Base-by-base conservation (phyloP, 805 yeast genomes). In the Kluyveromyces lactis region DNA sequence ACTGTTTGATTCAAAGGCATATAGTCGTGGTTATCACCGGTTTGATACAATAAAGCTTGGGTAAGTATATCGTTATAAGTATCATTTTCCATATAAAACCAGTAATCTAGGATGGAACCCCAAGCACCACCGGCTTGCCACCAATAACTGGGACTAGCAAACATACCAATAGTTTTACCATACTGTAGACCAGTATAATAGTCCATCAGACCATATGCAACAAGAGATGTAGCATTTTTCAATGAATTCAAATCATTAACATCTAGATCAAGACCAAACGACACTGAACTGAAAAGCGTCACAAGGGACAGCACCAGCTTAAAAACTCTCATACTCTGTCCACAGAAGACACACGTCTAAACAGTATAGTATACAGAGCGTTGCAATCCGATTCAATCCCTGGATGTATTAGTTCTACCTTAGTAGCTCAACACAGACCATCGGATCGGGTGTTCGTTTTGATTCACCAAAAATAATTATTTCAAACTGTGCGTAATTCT, bases 61-160 rank as follows among this genome's bases (percentile, higher is more conserved):
- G 72, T 72, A 42, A 86, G 66, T 13, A 73, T 41, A 2, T 67
- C 65, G 40, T 73, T 77, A 51, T 71, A 82, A 1, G 87, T 73
- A 45, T 71, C 72, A 61, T 89, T 80, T 35, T 77, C 68, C 60
- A 90, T 81, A 51, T 76, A 73, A 50, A 64, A 77, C 68, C 84
- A 73, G 55, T 79, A 83, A 59, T 86, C 95, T 28, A 90, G 56
- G 65, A 84, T 58, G 2, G 70, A 64, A 11, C 73, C 74, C 60
- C 68, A 80, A 0, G 87, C 87, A 49, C 85, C 90, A 51, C 94
- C 95, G 29, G 89, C 86, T 60, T 82, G 79, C 95, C 95, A 85
- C 98, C 97, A 90, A 70, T 90, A 90, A 69, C 90, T 89, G 0
- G 97, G 97, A 55, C 70, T 66, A 10, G 79, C 67, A 60, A 92